These are phyloP conservation scores for Botrytis medusae DNA, from an alignment of 2,329 filamentous ascomycete species.

Conservation along the genomic window DNA sequence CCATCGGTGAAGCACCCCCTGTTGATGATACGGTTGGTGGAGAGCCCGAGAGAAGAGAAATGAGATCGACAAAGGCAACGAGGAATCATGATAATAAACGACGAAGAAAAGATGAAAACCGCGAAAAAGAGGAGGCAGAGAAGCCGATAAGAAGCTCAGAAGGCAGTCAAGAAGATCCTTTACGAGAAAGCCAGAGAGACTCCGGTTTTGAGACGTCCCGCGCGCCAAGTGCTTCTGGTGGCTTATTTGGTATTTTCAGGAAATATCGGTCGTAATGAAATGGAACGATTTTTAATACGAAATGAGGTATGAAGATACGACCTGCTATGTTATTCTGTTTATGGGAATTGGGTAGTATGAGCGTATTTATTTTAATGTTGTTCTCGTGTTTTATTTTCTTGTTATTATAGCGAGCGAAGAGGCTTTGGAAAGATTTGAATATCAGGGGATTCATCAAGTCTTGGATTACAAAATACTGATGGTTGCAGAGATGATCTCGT, in stretches of 20 bases:
- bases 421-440: constrained; percentile 1
- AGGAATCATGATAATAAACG: constrained; percentile 36
- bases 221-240: constrained; percentile 67
- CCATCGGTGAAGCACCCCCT: constrained; percentile 31
- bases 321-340: background rate
- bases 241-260: constrained; percentile 46
- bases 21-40: constrained; percentile 33
- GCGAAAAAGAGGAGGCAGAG: constrained; percentile 32
- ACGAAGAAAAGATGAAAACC: constrained; percentile 35
- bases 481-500: background rate
- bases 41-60: constrained; percentile 32
- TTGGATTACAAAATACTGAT: background rate
- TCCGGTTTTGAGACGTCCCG: constrained; percentile 48
- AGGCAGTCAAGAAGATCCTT: constrained; percentile 38
- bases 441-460: background rate
- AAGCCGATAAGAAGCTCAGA: constrained; percentile 34
- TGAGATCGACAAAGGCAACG: constrained; percentile 34
- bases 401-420: constrained; percentile 9
- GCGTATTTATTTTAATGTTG: constrained; percentile 8
- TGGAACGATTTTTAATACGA: constrained; percentile 15
- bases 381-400: constrained; percentile 5
- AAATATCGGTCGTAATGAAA: constrained; percentile 33
- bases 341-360: constrained; percentile 1
- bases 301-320: constrained; percentile 22
- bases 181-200: constrained; percentile 34